A percentile compares a stretch with the other conserved stretches of the same genome.
Evolutionary conservation across 2,329 filamentous ascomycete genomes (phyloP).

Genomic region (Plectosphaerella sp.): DNA sequence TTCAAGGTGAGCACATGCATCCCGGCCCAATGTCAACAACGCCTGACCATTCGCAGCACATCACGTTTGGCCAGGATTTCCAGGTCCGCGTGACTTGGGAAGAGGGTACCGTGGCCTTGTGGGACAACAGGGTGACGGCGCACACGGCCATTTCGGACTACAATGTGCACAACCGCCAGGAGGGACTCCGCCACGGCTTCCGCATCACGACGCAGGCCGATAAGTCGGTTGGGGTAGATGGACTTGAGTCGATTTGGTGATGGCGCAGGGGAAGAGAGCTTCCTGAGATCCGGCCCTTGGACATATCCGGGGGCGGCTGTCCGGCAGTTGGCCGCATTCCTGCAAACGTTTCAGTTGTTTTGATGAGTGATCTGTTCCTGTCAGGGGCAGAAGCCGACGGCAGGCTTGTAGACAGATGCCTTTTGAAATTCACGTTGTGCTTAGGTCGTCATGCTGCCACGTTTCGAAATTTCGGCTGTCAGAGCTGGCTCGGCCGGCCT

Average conservation of each 20-base stretch:
- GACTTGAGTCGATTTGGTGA: slow-evolving; percentile 30
- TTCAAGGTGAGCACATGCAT: slow-evolving; percentile 32
- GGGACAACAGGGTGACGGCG: slow-evolving; percentile 58
- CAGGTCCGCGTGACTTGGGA: slow-evolving; percentile 65
- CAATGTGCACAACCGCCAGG: slow-evolving; percentile 31
- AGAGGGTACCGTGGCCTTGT: slow-evolving; percentile 61
- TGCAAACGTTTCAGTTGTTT: no score
- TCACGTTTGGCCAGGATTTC: slow-evolving; percentile 55
- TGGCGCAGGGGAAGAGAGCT: no score
- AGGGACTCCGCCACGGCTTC: slow-evolving; percentile 35
- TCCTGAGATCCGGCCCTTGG: no score
- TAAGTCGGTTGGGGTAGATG: slow-evolving; percentile 29
- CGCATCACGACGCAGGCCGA: slow-evolving; percentile 34
- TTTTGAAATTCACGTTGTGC: no score
- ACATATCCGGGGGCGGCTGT: no score
- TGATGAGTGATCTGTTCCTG: no score
- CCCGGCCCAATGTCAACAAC: neutral
- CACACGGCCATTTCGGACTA: slow-evolving; percentile 41
- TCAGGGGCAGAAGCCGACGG: no score
- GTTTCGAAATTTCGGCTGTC: no score
- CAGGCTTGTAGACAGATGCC: no score
- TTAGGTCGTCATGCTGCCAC: no score
- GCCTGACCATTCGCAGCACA: slow-evolving; percentile 25
- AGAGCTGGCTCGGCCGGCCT: no score
- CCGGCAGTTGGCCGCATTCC: no score